Evolutionary conservation across 2,329 filamentous ascomycete species (phyloP), one percentile per base, ranked within the genome.

Genomic region (Colletotrichum trifolii): DNA sequence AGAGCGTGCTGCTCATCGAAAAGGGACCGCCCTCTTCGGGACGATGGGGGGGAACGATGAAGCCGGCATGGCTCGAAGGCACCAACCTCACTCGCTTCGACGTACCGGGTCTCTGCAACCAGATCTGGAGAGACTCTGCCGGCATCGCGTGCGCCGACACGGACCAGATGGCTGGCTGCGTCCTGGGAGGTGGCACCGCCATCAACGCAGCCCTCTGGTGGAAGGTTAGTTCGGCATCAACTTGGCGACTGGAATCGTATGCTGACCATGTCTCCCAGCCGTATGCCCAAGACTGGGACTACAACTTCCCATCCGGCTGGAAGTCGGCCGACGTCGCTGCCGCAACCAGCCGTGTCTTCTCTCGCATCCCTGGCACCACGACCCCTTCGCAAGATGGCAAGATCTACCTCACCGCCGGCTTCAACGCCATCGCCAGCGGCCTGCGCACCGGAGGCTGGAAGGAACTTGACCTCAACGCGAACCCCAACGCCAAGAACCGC

Each of bases 241-340:
- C 45, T 2, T 53, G 52, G 62, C 25, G 69, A 4, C 9, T 4
- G 13, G 4, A 4, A 35, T 7, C 40, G 39, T 6, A 15, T 12
- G 34, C 58, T 66, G 4, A 66, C 35, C 25, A 25, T 1, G 4
- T 2, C 12, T 2, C 0, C 2, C 56, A 83, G 78, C 85, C 91
- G 0, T 85, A 89, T 66, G 81, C 85, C 6, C 74, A 79, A 8
- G 91, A 93, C 73, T 93, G 90, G 81, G 88, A 93, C 73, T 83
- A 85, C 73, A 90, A 91, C 74, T 94, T 91, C 79, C 91, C 91
- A 1, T 68, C 78, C 2, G 91, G 90, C 36, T 94, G 91, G 91
- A 88, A 90, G 75, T 82, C 87, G 15, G 73, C 78, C 6, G 89
- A 93, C 69, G 84, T 93, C 73, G 78, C 79, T 65, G 73, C 78